These are phyloP conservation scores for Limnanthes douglasii DNA, from an alignment of 345 rosid genomes.

Conservation along the genomic window DNA sequence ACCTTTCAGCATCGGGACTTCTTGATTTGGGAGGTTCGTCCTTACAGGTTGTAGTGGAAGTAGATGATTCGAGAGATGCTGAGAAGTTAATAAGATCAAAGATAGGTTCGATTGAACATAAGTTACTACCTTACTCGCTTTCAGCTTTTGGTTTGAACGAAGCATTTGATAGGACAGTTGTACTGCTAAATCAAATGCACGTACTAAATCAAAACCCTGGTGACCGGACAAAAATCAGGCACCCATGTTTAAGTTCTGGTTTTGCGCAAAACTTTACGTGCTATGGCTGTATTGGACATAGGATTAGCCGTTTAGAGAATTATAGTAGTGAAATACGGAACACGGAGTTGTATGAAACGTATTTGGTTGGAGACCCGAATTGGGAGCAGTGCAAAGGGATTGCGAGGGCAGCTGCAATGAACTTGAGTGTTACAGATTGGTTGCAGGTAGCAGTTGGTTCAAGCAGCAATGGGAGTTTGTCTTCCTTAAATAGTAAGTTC, in stretches of 20 bases:
- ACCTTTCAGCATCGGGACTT: slow-evolving; percentile 27
- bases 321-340: slow-evolving; percentile 6
- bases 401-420: slow-evolving; percentile 34
- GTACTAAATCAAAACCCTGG: slow-evolving; percentile 1
- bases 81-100: slow-evolving; percentile 19
- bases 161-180: slow-evolving; percentile 42
- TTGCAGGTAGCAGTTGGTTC: slow-evolving; percentile 3
- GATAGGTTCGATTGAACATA: slow-evolving; percentile 16
- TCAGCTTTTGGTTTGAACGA: slow-evolving; percentile 36
- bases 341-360: slow-evolving; percentile 2
- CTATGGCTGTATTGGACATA: slow-evolving; percentile 11
- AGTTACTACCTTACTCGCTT: slow-evolving; percentile 28
- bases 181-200: slow-evolving; percentile 17
- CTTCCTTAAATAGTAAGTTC: slow-evolving; percentile 18
- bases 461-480: slow-evolving; percentile 15
- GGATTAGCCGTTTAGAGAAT: slow-evolving; percentile 2
- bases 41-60: slow-evolving; percentile 39
- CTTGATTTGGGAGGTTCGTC: slow-evolving; percentile 63
- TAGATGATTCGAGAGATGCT: slow-evolving; percentile 9
- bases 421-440: slow-evolving; percentile 18
- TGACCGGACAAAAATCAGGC: slow-evolving; percentile 15
- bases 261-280: slow-evolving; percentile 28
- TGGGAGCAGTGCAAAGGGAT: slow-evolving; percentile 34
- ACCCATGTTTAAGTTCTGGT: slow-evolving; percentile 37
- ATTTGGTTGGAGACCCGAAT: slow-evolving; percentile 28